Conservation (phyloP, 75 land plant species). For the Cunninghamia lanceolata region DNA sequence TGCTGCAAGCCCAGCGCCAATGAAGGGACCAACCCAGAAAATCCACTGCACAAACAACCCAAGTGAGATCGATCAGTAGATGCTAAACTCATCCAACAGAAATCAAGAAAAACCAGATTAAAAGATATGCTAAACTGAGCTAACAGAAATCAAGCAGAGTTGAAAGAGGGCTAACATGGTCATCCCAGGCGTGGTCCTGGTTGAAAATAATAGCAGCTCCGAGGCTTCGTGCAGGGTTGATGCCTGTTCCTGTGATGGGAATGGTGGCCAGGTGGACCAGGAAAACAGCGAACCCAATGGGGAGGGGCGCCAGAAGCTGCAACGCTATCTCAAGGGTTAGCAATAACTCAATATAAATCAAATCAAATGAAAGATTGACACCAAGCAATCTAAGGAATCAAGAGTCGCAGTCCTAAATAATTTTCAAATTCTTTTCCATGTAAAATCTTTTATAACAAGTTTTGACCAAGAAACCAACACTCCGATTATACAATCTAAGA, state of each 20-base stretch:
- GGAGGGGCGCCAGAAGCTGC: slow-evolving; percentile 26
- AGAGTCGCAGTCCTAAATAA: too few relatives aligned
- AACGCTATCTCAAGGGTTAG: not conserved
- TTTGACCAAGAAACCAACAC: too few relatives aligned
- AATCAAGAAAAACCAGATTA: not conserved
- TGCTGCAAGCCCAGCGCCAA: slow-evolving; percentile 42
- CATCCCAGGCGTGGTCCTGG: slow-evolving; percentile 31
- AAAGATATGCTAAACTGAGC: not conserved
- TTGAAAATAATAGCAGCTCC: slow-evolving; percentile 35
- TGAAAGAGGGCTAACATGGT: slow-evolving; percentile 11
- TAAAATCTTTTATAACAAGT: too few relatives aligned
- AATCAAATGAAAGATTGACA: too few relatives aligned
- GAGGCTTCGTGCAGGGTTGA: slow-evolving; percentile 32
- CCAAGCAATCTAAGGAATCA: too few relatives aligned
- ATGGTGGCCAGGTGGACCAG: slow-evolving; percentile 44
- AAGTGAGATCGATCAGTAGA: not conserved
- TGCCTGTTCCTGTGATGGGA: slow-evolving; percentile 27
- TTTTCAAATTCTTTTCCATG: too few relatives aligned
- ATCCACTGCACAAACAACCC: slow-evolving; percentile 40
- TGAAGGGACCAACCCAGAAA: slow-evolving; percentile 62
- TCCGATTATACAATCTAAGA: too few relatives aligned
- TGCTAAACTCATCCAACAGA: slow-evolving; percentile 6
- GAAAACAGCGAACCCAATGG: slow-evolving; percentile 44
- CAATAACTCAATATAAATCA: too few relatives aligned
- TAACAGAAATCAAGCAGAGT: not conserved